Evolutionary conservation across 2,329 filamentous ascomycete genomes (phyloP).

Genomic region (Cordyceps tenuipes): DNA sequence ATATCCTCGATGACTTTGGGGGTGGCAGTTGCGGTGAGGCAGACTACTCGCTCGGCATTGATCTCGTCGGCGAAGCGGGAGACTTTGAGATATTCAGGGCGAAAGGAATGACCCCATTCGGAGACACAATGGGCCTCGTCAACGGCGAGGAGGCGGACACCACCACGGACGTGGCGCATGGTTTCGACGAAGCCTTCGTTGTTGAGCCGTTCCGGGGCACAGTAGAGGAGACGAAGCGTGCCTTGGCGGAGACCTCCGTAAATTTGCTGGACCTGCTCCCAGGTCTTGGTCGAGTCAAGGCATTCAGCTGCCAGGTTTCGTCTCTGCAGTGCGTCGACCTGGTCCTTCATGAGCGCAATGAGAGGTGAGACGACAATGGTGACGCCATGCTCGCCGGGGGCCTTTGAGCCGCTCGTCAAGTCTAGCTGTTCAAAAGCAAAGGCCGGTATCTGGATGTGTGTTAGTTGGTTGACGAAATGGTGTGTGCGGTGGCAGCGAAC

Average conservation of each 20-base stretch:
- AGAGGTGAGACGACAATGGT: constrained; percentile 49
- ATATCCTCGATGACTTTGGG: constrained; percentile 47
- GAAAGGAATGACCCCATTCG: constrained; percentile 41
- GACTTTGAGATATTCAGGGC: constrained; percentile 45
- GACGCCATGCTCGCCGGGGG: constrained; percentile 33
- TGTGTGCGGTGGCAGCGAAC: constrained; percentile 19
- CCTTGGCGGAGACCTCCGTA: constrained; percentile 33
- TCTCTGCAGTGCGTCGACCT: constrained; percentile 44
- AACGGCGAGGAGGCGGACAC: constrained; percentile 47
- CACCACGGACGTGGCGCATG: constrained; percentile 45
- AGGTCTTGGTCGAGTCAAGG: constrained; percentile 47
- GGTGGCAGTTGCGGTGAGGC: constrained; percentile 52
- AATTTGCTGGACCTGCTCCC: constrained; percentile 34
- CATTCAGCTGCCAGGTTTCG: constrained; percentile 44
- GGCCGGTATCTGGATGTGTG: constrained; percentile 31
- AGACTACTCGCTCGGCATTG: constrained; percentile 49
- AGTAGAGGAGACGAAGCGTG: constrained; percentile 46
- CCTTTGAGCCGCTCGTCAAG: constrained; percentile 18
- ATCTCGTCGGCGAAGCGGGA: constrained; percentile 48
- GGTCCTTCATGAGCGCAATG: constrained; percentile 53
- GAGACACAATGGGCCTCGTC: constrained; percentile 54
- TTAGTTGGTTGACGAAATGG: not conserved
- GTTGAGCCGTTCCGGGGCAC: constrained; percentile 51
- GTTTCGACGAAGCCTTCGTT: constrained; percentile 51
- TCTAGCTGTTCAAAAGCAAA: constrained; percentile 40